A percentile compares a stretch with the other conserved stretches of the same genome.
These are phyloP conservation scores for Persicaria maculosa DNA, from an alignment of 148 eudicot species.

Conservation along the genomic window DNA sequence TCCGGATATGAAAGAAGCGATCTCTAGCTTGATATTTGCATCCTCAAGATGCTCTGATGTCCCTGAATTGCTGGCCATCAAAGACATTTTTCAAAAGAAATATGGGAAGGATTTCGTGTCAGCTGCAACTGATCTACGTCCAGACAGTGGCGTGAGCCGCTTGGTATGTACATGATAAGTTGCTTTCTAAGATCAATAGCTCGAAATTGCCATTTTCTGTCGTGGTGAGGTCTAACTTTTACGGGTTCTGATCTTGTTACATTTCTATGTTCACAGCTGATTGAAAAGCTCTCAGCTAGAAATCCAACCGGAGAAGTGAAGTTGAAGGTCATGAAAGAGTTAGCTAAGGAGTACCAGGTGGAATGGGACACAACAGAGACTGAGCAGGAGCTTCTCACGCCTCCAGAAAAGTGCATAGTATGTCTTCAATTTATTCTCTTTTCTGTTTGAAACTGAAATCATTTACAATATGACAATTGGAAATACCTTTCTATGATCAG, in stretches of 20 bases:
- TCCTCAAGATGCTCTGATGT: slow-evolving; percentile 89
- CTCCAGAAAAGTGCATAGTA: slow-evolving; percentile 78
- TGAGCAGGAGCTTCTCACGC: slow-evolving; percentile 78
- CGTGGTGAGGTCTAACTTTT: too few species aligned
- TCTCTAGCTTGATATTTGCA: slow-evolving; percentile 83
- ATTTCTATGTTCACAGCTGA: slow-evolving; percentile 18
- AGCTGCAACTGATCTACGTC: slow-evolving; percentile 86
- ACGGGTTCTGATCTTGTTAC: not conserved
- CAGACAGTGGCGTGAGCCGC: slow-evolving; percentile 83
- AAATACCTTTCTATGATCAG: slow-evolving; percentile 26
- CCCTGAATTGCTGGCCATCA: slow-evolving; percentile 63
- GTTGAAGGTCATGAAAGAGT: slow-evolving; percentile 70
- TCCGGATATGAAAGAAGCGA: slow-evolving; percentile 73
- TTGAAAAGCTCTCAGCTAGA: slow-evolving; percentile 35
- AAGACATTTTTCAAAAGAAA: slow-evolving; percentile 76
- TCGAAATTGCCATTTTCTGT: too few species aligned
- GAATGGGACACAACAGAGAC: slow-evolving; percentile 84
- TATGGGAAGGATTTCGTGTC: slow-evolving; percentile 88
- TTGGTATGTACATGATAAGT: slow-evolving; percentile 34
- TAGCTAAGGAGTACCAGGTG: slow-evolving; percentile 86
- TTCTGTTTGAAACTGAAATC: not conserved
- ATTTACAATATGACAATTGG: not conserved
- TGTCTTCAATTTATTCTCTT: slow-evolving; percentile 16
- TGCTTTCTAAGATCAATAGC: not conserved
- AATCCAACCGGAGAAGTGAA: slow-evolving; percentile 36